A percentile compares a stretch with the other conserved stretches of the same genome.
These are phyloP conservation scores for Aspergillus japonicus DNA, from an alignment of 2,329 filamentous ascomycete species.

Conservation along the genomic window DNA sequence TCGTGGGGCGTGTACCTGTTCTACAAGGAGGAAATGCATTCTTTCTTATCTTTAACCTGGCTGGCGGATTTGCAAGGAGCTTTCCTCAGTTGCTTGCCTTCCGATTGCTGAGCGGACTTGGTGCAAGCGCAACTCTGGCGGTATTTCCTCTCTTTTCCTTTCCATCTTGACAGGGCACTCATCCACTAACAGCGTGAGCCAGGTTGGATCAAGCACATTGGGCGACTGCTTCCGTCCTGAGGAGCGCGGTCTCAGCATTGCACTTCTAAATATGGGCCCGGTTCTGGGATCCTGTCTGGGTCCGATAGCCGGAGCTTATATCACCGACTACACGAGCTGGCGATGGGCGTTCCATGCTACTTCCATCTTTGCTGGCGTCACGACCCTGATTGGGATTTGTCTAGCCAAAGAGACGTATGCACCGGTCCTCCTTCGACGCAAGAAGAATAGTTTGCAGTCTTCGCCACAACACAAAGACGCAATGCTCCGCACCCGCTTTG, in stretches of 20 bases:
- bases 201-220: constrained; percentile 2
- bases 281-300: constrained; percentile 40
- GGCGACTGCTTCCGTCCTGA: constrained; percentile 5
- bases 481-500: constrained; percentile 27
- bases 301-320: constrained; percentile 62
- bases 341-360: constrained; percentile 50
- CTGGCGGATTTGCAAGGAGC: constrained; percentile 6
- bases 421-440: constrained; percentile 58
- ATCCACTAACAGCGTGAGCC: not conserved
- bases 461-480: not conserved
- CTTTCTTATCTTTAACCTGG: constrained; percentile 10
- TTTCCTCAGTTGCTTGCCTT: constrained; percentile 4
- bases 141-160: not conserved
- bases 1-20: constrained; percentile 8
- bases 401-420: constrained; percentile 62
- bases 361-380: constrained; percentile 57
- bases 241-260: constrained; percentile 4
- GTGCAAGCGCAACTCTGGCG: constrained; percentile 5
- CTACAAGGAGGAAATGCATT: constrained; percentile 5
- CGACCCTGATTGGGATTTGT: constrained; percentile 60
- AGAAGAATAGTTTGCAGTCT: constrained; percentile 40
- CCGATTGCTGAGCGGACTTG: constrained; percentile 7
- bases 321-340: constrained; percentile 43
- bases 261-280: constrained; percentile 5
- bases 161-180: no score